phyloP scores from a whole-genome alignment of 139 green algal species.

The Chlorella vulgaris region DNA sequence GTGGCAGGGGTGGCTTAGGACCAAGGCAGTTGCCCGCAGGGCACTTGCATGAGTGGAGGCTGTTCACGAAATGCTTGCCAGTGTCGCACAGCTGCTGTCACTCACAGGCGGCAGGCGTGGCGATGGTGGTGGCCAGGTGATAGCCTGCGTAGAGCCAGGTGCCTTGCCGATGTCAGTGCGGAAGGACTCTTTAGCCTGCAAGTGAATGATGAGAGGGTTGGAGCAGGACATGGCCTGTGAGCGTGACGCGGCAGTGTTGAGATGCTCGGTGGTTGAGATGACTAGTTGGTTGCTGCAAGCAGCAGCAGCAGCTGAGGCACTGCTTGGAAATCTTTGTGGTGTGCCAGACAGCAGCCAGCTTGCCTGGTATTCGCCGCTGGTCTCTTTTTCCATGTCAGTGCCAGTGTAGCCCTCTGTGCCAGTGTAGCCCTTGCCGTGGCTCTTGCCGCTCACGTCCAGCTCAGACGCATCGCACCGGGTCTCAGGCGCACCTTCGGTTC shows the following conservation, averaged over 20 bases:
- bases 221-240: not conserved
- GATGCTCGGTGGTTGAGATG: not conserved
- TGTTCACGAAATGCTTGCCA: no score
- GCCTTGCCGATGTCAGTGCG: slow-evolving; percentile 26
- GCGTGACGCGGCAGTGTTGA: not conserved
- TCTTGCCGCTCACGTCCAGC: not conserved
- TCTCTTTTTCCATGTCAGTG: not conserved
- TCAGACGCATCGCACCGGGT: no score
- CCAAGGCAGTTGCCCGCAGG: no score
- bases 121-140: slow-evolving; percentile 55
- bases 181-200: slow-evolving; percentile 18
- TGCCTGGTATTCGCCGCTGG: not conserved
- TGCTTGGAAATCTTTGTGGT: not conserved
- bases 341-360: not conserved
- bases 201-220: not conserved
- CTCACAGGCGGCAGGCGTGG: slow-evolving; percentile 48
- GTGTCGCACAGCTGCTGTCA: no score
- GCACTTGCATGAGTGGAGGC: no score
- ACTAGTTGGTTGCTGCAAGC: no score
- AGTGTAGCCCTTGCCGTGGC: no score
- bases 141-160: slow-evolving; percentile 46
- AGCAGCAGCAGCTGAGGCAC: no score
- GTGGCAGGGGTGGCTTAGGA: no score
- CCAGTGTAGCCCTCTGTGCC: not conserved
- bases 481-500: not conserved